Evolutionary conservation across 192 early-diverging fungal genomes (phyloP), one percentile per base, ranked within the genome.

Genomic region (Rhizoclosmatium sp.): DNA sequence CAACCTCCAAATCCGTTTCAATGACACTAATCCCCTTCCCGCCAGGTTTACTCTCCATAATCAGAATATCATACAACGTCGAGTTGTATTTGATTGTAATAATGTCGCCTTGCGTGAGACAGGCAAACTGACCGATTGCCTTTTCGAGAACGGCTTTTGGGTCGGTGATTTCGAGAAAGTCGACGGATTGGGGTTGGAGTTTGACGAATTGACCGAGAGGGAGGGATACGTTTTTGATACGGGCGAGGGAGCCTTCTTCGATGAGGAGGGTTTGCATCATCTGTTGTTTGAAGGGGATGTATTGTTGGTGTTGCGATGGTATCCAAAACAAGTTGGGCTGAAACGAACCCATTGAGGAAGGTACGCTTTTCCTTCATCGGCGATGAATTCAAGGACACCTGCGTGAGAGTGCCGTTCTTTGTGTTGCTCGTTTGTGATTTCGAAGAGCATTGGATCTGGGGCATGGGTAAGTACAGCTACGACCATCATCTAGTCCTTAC

Each of bases 341-440:
- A 31, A 31, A 31, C 31, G 42, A 85, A 95, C 93, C 98, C 98
- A 99, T 56, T 95, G 93, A 65, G 98, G 98, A 58, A 99, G 80
- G 81, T 98, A 99, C 7, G 92, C 93, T 7, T 94, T 85, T 45
- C 98, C 98, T 86, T 99, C 97, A 81, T 98, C 97, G 10, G 98
- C 97, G 47, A 94, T 96, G 79, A 99, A 99, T 86, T 99, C 97
- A 7, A 99, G 90, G 7, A 99, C 98, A 76, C 98, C 98, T 40
- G 97, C 95, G 75, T 99, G 96, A 19, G 97, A 93, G 40, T 5
- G 9, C 12, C 45, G 21, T 59, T 88, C 83, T 69, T 77, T 87
- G 23, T 85, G 75, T 60, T 86, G 78, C 16, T 59, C 62, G 81
- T 93, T 95, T 10, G 89, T 87, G 51, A 99, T 86, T 72, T 92